Conservation (phyloP, 176 grass and related monocot genomes). For the Carex parvula region DNA sequence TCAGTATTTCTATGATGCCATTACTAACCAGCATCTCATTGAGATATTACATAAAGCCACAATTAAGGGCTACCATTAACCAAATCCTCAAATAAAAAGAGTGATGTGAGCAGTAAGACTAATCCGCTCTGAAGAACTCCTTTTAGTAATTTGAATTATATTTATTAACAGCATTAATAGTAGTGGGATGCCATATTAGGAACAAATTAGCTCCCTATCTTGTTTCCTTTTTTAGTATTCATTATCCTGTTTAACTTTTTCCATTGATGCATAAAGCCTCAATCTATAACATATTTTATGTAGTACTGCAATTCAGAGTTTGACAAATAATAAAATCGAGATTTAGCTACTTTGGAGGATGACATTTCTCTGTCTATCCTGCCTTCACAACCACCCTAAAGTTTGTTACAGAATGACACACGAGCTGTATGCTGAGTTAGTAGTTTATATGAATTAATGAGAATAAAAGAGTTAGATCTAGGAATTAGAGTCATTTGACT, state of each 20-base stretch:
- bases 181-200: neutral
- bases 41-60: neutral
- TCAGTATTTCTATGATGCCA: neutral
- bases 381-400: neutral
- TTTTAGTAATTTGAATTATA: slow-evolving; percentile 11
- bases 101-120: neutral
- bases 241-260: neutral
- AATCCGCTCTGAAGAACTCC: neutral
- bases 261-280: neutral
- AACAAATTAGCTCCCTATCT: neutral
- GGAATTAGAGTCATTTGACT: no score
- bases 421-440: no score
- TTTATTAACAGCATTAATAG: neutral
- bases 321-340: neutral
- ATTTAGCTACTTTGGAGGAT: neutral
- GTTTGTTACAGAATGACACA: neutral
- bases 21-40: neutral
- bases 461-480: no score
- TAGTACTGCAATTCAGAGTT: neutral
- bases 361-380: neutral
- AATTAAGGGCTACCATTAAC: slow-evolving; percentile 4
- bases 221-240: neutral
- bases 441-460: no score
- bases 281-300: neutral
- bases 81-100: neutral